Conservation (phyloP, 306 rosid genomes). For the Betula pendula region DNA sequence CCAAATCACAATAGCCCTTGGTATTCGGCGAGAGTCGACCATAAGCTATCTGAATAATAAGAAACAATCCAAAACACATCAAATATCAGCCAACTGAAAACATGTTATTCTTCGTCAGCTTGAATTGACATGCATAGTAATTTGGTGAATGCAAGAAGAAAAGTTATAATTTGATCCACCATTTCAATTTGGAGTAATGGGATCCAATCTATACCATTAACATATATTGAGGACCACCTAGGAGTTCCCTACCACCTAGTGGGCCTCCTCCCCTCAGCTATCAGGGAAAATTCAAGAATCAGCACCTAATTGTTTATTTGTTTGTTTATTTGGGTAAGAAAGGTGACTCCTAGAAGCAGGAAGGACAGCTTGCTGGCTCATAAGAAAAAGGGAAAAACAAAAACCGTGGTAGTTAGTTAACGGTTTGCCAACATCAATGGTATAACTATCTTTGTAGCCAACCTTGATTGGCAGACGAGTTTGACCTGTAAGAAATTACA, state of each 20-base stretch:
- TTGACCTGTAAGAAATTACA: too few relatives aligned
- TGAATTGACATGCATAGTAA: background rate
- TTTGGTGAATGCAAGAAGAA: background rate
- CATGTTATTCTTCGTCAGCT: background rate
- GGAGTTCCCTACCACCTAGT: background rate
- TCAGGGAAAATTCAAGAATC: too few relatives aligned
- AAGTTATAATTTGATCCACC: background rate
- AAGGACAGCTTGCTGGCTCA: conserved; percentile 2
- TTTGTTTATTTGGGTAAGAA: background rate
- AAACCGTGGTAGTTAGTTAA: background rate
- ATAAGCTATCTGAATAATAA: conserved; percentile 51
- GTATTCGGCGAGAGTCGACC: conserved; percentile 56
- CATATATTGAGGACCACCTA: background rate
- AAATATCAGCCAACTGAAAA: conserved; percentile 22
- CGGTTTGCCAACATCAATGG: background rate
- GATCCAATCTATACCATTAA: background rate
- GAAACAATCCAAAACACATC: background rate
- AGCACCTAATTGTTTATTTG: background rate
- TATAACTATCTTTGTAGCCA: background rate
- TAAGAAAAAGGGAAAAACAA: background rate
- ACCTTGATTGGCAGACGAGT: background rate
- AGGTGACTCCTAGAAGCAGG: background rate
- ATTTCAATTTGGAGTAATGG: background rate
- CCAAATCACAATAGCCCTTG: conserved; percentile 60
- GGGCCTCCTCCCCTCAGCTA: background rate